Base-by-base conservation (phyloP, 2,329 filamentous ascomycete species). In the Cadophora sp. region DNA sequence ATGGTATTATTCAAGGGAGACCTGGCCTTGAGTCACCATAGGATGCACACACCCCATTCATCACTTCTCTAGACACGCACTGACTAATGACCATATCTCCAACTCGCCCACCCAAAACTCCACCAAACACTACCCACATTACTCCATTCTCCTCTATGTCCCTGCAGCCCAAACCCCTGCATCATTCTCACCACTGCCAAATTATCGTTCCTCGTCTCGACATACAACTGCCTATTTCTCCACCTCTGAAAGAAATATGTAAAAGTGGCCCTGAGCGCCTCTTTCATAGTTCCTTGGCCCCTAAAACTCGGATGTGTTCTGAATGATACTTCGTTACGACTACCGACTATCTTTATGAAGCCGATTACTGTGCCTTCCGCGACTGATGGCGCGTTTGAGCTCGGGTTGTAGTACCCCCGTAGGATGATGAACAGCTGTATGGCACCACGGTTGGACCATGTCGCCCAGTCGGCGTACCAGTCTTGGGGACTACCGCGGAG, bases 31-130 rank as follows among this genome's bases (percentile, higher is more conserved):
- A 39, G 36, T 39, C 11, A 39, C 4, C 4, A 13, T 39, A 13
- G 2, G 7, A 39, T 39, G 36, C 7, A 39, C 36, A 9, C 11
- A 39, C 8, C 36, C 36, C 6, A 11, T 39, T 39, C 11, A 39
- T n/a, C n/a, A n/a, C n/a, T n/a, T n/a, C n/a, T 30, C 27, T 30
- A 30, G 4, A 30, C 27, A 30, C 3, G 27, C 36, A 39, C 36
- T 45, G 43, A 45, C n/a, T 45, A 18, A 45, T 2, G 43, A 4
- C n/a, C 43, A 45, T 18, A 45, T n/a, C 51, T 36, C 30, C 27
- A 55, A 36, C 24, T 55, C 27, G 51, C 53, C 33, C 53, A 36
- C n/a, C 53, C 53, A 22, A 56, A 56, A 13, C 9, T 39, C 53
- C 53, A 56, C 7, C 36, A 36, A 20, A 56, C 30, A 22, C 53